phyloP scores from a whole-genome alignment of 345 rosid species.

The Melaleuca quinquenervia region DNA sequence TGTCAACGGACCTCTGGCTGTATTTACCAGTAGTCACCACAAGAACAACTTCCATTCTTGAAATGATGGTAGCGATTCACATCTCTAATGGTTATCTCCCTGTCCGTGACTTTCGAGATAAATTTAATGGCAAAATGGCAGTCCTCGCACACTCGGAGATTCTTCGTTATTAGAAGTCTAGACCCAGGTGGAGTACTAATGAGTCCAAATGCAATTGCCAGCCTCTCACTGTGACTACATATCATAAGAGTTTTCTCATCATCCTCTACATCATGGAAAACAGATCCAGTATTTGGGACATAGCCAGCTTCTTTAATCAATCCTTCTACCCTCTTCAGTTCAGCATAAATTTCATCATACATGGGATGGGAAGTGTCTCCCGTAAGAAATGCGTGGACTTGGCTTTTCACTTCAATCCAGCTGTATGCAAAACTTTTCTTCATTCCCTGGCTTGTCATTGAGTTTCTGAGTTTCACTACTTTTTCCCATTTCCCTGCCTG shows the following conservation, averaged over 20 bases:
- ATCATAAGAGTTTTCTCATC: constrained; percentile 22
- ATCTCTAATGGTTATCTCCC: constrained; percentile 28
- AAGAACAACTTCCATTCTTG: constrained; percentile 20
- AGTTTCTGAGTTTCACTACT: constrained; percentile 16
- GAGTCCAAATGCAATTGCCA: constrained; percentile 32
- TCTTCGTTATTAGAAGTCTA: constrained; percentile 23
- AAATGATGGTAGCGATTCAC: constrained; percentile 32
- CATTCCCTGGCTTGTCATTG: constrained; percentile 16
- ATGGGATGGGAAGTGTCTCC: constrained; percentile 27
- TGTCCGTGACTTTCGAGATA: constrained; percentile 17
- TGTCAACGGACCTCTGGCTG: neutral
- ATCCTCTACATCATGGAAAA: constrained; percentile 28
- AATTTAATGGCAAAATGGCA: constrained; percentile 30
- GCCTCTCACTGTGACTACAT: constrained; percentile 23
- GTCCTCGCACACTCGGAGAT: constrained; percentile 28
- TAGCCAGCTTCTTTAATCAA: constrained; percentile 25
- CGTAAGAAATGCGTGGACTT: constrained; percentile 22
- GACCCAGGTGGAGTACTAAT: constrained; percentile 16
- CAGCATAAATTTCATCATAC: constrained; percentile 13
- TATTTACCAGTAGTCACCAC: constrained; percentile 27
- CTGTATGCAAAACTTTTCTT: constrained; percentile 27
- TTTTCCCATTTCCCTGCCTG: constrained; percentile 22
- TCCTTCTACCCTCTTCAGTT: constrained; percentile 20
- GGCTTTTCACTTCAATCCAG: constrained; percentile 29
- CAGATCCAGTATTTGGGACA: constrained; percentile 17